These are phyloP conservation scores for Lentinula sp. DNA, from an alignment of 768 basidiomycete species.

Conservation along the genomic window DNA sequence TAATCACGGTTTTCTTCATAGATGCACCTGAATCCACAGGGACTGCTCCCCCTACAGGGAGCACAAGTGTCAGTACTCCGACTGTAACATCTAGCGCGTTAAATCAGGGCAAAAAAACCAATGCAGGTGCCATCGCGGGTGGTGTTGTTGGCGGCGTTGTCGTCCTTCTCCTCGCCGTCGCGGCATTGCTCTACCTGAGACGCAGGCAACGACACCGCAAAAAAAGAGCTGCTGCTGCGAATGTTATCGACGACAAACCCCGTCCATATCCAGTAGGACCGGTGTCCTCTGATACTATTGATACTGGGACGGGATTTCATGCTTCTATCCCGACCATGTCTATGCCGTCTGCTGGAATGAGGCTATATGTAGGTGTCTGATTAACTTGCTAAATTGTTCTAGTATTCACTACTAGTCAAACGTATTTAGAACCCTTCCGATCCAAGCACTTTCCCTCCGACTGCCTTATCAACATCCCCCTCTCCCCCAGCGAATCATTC, in stretches of 20 bases:
- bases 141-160: constrained; percentile 18
- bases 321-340: background rate
- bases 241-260: background rate
- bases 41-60: background rate
- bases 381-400: background rate
- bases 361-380: constrained; percentile 20
- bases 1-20: background rate
- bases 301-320: constrained; percentile 1
- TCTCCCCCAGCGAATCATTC: background rate
- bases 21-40: constrained; percentile 11
- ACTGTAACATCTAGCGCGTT: background rate
- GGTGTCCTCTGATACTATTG: constrained; percentile 1
- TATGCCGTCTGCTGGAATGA: constrained; percentile 15
- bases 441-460: constrained; percentile 13
- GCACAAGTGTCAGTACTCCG: background rate
- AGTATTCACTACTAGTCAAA: background rate
- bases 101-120: constrained; percentile 6
- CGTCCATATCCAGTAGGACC: background rate
- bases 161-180: constrained; percentile 10
- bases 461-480: background rate
- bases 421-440: constrained; percentile 26
- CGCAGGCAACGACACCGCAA: constrained; percentile 4
- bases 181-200: constrained; percentile 9
- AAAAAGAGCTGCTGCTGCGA: background rate
- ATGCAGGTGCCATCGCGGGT: constrained; percentile 19